Evolutionary conservation across 2,329 filamentous ascomycete genomes (phyloP).

Genomic region (Fusarium sp.): DNA sequence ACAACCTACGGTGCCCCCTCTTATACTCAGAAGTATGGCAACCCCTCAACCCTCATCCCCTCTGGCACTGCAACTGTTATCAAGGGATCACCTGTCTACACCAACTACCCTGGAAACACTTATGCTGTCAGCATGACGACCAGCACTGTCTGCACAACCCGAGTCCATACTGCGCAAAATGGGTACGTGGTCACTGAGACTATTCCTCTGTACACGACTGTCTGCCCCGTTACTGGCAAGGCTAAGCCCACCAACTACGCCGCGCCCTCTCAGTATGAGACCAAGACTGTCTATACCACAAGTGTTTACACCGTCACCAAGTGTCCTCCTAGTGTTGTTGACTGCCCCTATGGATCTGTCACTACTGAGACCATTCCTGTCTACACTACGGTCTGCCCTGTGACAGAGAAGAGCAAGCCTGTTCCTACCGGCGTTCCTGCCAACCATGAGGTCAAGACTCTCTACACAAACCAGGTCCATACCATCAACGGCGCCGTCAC

Average conservation of each 20-base stretch:
- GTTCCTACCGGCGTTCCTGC: slow-evolving; percentile 25
- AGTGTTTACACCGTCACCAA: slow-evolving; percentile 66
- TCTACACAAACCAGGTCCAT: slow-evolving; percentile 66
- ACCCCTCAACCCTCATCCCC: slow-evolving; percentile 11
- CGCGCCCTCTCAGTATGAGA: slow-evolving; percentile 36
- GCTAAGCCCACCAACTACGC: slow-evolving; percentile 31
- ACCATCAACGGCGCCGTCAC: slow-evolving; percentile 61
- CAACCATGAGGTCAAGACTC: slow-evolving; percentile 52
- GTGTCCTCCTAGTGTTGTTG: slow-evolving; percentile 62
- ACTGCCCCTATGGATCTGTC: slow-evolving; percentile 59
- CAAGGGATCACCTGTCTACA: slow-evolving; percentile 23
- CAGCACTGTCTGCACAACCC: slow-evolving; percentile 57
- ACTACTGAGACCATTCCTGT: slow-evolving; percentile 48
- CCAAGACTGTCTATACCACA: slow-evolving; percentile 64
- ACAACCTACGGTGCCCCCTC: slow-evolving; percentile 18
- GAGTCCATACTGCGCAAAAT: slow-evolving; percentile 58
- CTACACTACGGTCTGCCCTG: slow-evolving; percentile 33
- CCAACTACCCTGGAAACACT: slow-evolving; percentile 18
- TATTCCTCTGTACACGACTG: slow-evolving; percentile 59
- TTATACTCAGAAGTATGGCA: slow-evolving; percentile 17
- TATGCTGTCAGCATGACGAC: slow-evolving; percentile 34
- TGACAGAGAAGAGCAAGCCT: slow-evolving; percentile 26
- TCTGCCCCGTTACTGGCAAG: slow-evolving; percentile 54
- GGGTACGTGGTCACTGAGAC: slow-evolving; percentile 55
- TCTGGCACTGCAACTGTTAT: slow-evolving; percentile 4